These are phyloP conservation scores for Ceratobasidium theobromae DNA, from an alignment of 1,284 basidiomycete species.

Conservation along the genomic window DNA sequence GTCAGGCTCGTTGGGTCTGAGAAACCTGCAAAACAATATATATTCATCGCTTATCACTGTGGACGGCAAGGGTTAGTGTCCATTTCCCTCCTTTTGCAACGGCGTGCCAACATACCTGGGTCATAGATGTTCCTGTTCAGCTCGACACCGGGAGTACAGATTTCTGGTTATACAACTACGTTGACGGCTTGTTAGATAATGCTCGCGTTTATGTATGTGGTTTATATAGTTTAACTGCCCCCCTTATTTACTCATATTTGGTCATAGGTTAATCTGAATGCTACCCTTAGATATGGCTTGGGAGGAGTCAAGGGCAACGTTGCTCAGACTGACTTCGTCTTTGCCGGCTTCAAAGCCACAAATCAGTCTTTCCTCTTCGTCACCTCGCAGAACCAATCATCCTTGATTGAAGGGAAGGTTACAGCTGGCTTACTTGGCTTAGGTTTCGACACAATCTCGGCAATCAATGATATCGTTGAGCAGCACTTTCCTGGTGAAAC, in stretches of 20 bases:
- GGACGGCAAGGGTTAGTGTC: not conserved
- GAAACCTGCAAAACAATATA: not conserved
- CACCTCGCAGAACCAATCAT: not conserved
- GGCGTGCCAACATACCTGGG: not conserved
- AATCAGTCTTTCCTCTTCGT: not conserved
- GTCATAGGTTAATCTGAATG: not conserved
- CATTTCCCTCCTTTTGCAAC: not conserved
- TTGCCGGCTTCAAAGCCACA: not conserved
- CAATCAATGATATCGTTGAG: not conserved
- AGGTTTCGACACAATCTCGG: not conserved
- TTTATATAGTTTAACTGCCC: no score
- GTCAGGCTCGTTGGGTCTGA: not conserved
- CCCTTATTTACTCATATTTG: not conserved
- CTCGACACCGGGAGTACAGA: conserved; percentile 23
- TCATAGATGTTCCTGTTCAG: not conserved
- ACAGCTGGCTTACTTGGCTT: not conserved
- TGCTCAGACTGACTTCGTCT: not conserved
- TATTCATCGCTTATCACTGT: conserved; percentile 8
- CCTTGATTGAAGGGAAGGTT: not conserved
- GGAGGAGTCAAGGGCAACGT: not conserved
- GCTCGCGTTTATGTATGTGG: no score
- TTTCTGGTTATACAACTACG: conserved; percentile 19
- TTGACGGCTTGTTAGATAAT: not conserved
- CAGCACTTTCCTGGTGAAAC: not conserved
- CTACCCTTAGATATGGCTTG: not conserved